Conservation (phyloP, 768 basidiomycete species). For the Harrya chromipes region DNA sequence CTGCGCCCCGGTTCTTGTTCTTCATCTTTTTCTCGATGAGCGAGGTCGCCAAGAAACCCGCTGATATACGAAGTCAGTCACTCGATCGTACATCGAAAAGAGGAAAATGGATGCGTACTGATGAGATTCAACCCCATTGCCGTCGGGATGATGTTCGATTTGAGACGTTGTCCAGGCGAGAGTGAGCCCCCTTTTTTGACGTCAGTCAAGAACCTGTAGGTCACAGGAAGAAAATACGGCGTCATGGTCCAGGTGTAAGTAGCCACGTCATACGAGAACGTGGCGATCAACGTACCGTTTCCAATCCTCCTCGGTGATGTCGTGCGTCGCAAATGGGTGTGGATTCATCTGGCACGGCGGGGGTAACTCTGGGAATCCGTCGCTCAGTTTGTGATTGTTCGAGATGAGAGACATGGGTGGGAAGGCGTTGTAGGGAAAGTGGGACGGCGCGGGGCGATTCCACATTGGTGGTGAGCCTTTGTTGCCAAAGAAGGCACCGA, state of each 20-base stretch:
- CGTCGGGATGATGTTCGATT: slow-evolving; percentile 29
- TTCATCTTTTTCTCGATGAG: slow-evolving; percentile 26
- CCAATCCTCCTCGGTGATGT: slow-evolving; percentile 52
- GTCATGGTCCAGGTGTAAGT: neutral
- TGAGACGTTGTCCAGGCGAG: slow-evolving; percentile 33
- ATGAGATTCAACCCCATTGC: slow-evolving; percentile 30
- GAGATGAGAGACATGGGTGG: slow-evolving; percentile 32
- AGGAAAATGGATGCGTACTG: slow-evolving; percentile 8
- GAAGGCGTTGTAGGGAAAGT: slow-evolving; percentile 21
- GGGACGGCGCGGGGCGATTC: slow-evolving; percentile 17
- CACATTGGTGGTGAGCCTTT: slow-evolving; percentile 26
- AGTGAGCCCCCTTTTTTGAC: slow-evolving; percentile 34
- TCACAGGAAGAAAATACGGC: neutral
- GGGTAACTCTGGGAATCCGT: slow-evolving; percentile 43
- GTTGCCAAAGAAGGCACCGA: slow-evolving; percentile 27
- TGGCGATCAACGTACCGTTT: slow-evolving; percentile 26
- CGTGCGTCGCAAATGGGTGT: slow-evolving; percentile 52
- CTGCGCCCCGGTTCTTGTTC: slow-evolving; percentile 37
- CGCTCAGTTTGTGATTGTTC: slow-evolving; percentile 26
- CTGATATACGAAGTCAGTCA: slow-evolving; percentile 5
- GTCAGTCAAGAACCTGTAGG: slow-evolving; percentile 39
- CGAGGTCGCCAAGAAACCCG: slow-evolving; percentile 14
- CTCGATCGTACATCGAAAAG: neutral
- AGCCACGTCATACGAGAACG: too few relatives aligned
- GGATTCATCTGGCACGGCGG: slow-evolving; percentile 38